Base-by-base conservation (phyloP, 768 basidiomycete species). In the Mycena floridula region DNA sequence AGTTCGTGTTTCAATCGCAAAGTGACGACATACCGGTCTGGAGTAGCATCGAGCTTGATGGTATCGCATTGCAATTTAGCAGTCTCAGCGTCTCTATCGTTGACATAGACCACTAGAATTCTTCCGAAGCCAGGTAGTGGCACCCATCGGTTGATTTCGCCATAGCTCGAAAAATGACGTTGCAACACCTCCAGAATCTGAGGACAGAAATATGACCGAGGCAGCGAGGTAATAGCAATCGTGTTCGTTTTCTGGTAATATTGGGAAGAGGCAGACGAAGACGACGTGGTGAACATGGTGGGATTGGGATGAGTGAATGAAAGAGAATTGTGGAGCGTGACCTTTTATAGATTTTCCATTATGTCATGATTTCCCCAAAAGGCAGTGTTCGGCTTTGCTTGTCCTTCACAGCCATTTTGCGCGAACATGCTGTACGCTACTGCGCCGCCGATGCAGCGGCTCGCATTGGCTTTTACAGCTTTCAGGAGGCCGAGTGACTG, bases 121-220 rank as follows among this genome's bases (percentile, higher is more conserved):
- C 94, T 75, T 1, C 80, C 77, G 55, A 97, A 91, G 6, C 80
- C 82, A 18, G 76, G 78, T 5, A 98, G 64, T 3, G 92, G 91
- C 1, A 87, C 89, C 93, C 94, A 99, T 54, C 84, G 77, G 55
- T 87, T 82, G 16, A 99, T 80, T 21, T 73, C 66, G n/a, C 96
- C 95, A 53, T 85, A 93, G 3, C 70, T 57, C 4, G 68, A 68
- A 58, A 97, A 97, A 58, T 94, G 84, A 18, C 71, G 63, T 36
- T 68, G 73, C 20, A 97, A 68, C 13, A 85, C 75, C 9, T 74
- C 63, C 21, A 92, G 71, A 48, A 87, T 73, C 0, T 73, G 54
- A 5, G 84, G 81, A 26, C 82, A 73, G 67, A 97, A 95, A 61
- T 93, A 89, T 1, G 74, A 66, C 25, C 69, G 74, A 3, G 92